Evolutionary conservation across 768 basidiomycete species (phyloP), one percentile per base, ranked within the genome.

Genomic region (Suillus subaureus): DNA sequence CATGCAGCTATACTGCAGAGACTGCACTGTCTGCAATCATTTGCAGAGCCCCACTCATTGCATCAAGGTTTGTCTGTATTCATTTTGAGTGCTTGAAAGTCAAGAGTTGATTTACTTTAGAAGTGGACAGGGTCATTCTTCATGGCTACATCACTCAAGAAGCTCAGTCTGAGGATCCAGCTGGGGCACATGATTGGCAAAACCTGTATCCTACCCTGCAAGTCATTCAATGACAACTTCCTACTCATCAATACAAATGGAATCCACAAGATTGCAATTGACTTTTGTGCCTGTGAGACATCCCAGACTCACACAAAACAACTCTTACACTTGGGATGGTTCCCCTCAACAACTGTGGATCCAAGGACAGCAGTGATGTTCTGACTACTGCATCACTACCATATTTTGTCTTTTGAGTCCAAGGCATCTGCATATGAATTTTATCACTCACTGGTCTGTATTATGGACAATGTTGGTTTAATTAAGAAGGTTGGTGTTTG

Each of bases 401-500:
- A 77, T n/a, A 61, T 75, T 0, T 68, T 78, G 0, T 70, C 72
- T 11, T 77, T 77, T 47, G 70, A 70, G 54, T 75, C 71, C 1
- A 77, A 79, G 62, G 42, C 67, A 1, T 73, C 74, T 0, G 67
- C 66, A 2, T 77, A 70, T 54, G 72, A 78, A 51, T 76, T 73
- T 45, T 75, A 76, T 51, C 61, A 70, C 23, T 55, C 72, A 0
- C 68, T 79, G 1, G 58, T 63, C 2, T 62, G 73, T 6, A 57
- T 74, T 4, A 73, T 70, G 1, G 66, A 75, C 37, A 78, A 78
- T 60, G 71, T 68, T 3, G 75, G 75, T 6, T 42, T 68, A 1
- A 51, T 55, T 1, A 13, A 49, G 11, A 73, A 62, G 23, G 49
- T 51, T 26, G 2, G 13, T 16, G 26, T 15, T 51, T 51, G 6